These are phyloP conservation scores for Hanseniaspora guilliermondii DNA, from an alignment of 805 yeast species.

Conservation along the genomic window DNA sequence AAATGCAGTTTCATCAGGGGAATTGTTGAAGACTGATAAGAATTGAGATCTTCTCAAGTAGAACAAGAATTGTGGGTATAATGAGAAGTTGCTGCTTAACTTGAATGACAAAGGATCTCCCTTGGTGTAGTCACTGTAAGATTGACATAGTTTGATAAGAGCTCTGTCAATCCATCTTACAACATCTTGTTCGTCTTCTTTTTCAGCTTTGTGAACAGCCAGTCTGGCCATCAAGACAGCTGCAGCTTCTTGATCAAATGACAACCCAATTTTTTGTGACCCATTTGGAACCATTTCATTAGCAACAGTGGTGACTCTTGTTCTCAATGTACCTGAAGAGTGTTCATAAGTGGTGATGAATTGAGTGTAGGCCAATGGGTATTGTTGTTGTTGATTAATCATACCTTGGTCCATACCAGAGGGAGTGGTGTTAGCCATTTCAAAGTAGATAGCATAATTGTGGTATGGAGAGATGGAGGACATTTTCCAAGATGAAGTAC, in stretches of 20 bases:
- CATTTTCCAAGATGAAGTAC: slow-evolving; percentile 78
- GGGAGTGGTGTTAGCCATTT: slow-evolving; percentile 41
- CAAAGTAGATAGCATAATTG: slow-evolving; percentile 82
- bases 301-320: slow-evolving; percentile 78
- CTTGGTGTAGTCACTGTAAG: slow-evolving; percentile 84
- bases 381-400: slow-evolving; percentile 16
- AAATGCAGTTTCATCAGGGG: slow-evolving; percentile 97
- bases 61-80: slow-evolving; percentile 91
- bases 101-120: slow-evolving; percentile 75
- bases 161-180: slow-evolving; percentile 90
- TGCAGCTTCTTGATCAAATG: slow-evolving; percentile 98
- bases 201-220: slow-evolving; percentile 68
- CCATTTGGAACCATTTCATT: slow-evolving; percentile 43
- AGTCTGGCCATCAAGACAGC: slow-evolving; percentile 86
- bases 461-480: slow-evolving; percentile 77
- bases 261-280: slow-evolving; percentile 39
- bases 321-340: slow-evolving; percentile 78
- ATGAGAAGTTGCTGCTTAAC: slow-evolving; percentile 66
- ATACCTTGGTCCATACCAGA: slow-evolving; percentile 19
- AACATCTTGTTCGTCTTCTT: slow-evolving; percentile 86
- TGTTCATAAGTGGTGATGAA: slow-evolving; percentile 89
- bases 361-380: slow-evolving; percentile 46
- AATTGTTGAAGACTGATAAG: slow-evolving; percentile 88
- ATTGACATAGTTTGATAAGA: slow-evolving; percentile 77
- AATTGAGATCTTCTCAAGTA: slow-evolving; percentile 94